phyloP scores from a whole-genome alignment of 768 basidiomycete species.

The Gyrodon lividus region DNA sequence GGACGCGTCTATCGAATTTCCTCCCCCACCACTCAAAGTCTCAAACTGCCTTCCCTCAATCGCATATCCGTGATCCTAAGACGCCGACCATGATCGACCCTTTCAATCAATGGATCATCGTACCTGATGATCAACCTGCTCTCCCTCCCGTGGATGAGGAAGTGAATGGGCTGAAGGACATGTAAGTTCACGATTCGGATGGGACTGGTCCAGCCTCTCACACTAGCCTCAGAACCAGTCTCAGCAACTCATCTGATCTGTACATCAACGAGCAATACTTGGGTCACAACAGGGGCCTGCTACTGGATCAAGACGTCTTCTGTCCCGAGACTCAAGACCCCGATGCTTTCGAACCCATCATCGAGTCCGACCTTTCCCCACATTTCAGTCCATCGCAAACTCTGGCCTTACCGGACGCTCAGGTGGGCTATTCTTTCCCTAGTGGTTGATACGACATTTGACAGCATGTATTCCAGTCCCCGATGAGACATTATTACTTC shows the following conservation, averaged over 20 bases:
- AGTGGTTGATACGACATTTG: not conserved
- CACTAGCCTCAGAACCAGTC: not conserved
- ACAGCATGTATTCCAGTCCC: slow-evolving; percentile 4
- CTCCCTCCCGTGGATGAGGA: slow-evolving; percentile 28
- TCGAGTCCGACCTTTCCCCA: not conserved
- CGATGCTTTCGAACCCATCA: not conserved
- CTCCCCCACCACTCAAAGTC: slow-evolving; percentile 3
- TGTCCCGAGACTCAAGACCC: not conserved
- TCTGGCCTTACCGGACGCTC: not conserved
- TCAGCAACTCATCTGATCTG: not conserved
- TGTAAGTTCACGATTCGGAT: slow-evolving; percentile 17
- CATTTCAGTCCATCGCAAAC: not conserved
- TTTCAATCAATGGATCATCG: slow-evolving; percentile 15
- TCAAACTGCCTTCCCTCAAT: not conserved
- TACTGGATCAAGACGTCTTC: slow-evolving; percentile 5
- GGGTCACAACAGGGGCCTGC: slow-evolving; percentile 8
- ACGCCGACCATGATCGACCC: slow-evolving; percentile 11
- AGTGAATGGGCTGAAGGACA: slow-evolving; percentile 8
- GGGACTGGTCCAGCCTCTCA: slow-evolving; percentile 8
- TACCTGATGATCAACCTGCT: slow-evolving; percentile 13
- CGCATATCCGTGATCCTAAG: not conserved
- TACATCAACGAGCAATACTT: not conserved
- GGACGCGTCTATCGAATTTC: slow-evolving; percentile 11
- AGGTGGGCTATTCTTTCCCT: slow-evolving; percentile 11
- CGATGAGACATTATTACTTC: not conserved